Evolutionary conservation across 176 grass and related monocot species (phyloP).

Genomic region (Zea mays): Zm-B73-REFERENCE-NAM-5.0 NC_050102.1:32189001-32189500

Average conservation of each 20-base stretch:
- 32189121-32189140: no score
- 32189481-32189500: conserved; percentile 50
- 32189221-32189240: neutral
- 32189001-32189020: no score
- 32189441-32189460: conserved; percentile 30
- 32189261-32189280: neutral
- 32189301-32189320: neutral
- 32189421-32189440: neutral
- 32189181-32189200: neutral
- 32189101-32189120: neutral
- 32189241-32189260: neutral
- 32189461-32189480: conserved; percentile 50
- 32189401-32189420: neutral
- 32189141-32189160: no score
- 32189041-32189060: neutral
- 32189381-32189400: conserved; percentile 48
- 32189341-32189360: neutral
- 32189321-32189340: neutral
- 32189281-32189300: neutral
- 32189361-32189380: conserved; percentile 51
- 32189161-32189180: neutral
- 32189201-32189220: neutral
- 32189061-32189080: neutral
- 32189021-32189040: neutral
- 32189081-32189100: neutral